phyloP scores from a whole-genome alignment of 1,284 basidiomycete species.

The Calocybe gambosa region DNA sequence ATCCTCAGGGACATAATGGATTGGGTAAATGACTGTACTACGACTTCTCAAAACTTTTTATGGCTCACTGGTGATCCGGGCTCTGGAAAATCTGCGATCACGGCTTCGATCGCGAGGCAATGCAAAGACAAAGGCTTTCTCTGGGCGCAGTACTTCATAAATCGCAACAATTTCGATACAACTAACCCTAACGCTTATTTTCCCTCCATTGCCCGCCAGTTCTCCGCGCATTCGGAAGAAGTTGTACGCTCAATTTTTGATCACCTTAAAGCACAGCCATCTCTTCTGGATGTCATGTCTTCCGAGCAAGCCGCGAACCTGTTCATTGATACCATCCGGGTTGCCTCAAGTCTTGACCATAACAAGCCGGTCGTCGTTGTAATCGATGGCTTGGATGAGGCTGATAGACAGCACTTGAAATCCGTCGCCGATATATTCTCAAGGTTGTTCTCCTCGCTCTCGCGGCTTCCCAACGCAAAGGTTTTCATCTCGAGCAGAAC shows the following conservation, averaged over 20 bases:
- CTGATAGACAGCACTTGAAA: slow-evolving; percentile 5
- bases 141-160: slow-evolving; percentile 15
- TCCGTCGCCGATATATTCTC: slow-evolving; percentile 10
- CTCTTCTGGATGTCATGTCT: slow-evolving; percentile 10
- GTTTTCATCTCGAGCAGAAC: slow-evolving; percentile 13
- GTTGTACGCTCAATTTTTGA: slow-evolving; percentile 7
- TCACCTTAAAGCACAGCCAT: slow-evolving; percentile 7
- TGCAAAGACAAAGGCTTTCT: slow-evolving; percentile 11
- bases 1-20: slow-evolving; percentile 8
- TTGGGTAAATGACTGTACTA: slow-evolving; percentile 10
- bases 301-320: slow-evolving; percentile 12
- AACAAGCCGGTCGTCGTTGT: slow-evolving; percentile 11
- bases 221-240: slow-evolving; percentile 4
- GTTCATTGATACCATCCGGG: slow-evolving; percentile 10
- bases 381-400: slow-evolving; percentile 16
- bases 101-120: slow-evolving; percentile 12
- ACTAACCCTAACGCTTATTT: slow-evolving; percentile 12
- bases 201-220: slow-evolving; percentile 13
- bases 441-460: slow-evolving; percentile 5
- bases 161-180: slow-evolving; percentile 11
- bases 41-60: slow-evolving; percentile 8
- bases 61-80: slow-evolving; percentile 17
- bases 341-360: slow-evolving; percentile 7
- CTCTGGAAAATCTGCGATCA: slow-evolving; percentile 15
- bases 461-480: slow-evolving; percentile 7